Percentiles rank a stretch among this genome's conserved stretches.
Evolutionary conservation across 2,329 filamentous ascomycete species (phyloP).

Genomic region (Fusarium goolgardi): DNA sequence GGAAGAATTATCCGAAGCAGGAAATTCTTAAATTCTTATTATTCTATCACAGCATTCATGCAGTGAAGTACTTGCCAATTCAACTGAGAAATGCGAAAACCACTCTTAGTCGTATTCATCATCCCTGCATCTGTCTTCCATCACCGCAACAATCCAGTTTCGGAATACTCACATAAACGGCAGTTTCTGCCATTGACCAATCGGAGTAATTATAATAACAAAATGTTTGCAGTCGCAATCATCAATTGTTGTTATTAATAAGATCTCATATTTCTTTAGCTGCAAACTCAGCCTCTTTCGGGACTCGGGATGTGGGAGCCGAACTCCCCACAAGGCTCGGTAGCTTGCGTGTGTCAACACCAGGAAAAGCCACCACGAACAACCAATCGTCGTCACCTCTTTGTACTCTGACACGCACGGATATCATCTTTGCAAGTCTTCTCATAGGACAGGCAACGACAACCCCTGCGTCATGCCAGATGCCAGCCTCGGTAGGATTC

Average conservation of each 20-base stretch:
- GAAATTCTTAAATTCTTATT: too few relatives aligned
- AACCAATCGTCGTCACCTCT: conserved; percentile 15
- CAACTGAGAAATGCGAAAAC: not conserved
- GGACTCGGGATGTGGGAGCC: conserved; percentile 29
- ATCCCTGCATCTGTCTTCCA: not conserved
- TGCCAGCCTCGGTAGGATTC: conserved; percentile 13
- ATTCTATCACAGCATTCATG: not conserved
- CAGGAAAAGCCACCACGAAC: not conserved
- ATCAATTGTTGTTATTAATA: not conserved
- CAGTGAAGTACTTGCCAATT: too few relatives aligned
- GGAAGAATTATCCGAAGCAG: too few relatives aligned
- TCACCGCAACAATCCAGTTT: not conserved
- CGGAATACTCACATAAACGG: not conserved
- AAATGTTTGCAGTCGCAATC: not conserved
- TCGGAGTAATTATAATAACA: not conserved
- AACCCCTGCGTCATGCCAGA: not conserved
- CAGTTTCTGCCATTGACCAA: not conserved
- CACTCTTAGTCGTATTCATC: not conserved
- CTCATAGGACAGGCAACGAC: conserved; percentile 11
- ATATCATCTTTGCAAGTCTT: conserved; percentile 2
- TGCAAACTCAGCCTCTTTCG: not conserved
- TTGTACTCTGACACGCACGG: not conserved
- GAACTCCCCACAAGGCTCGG: conserved; percentile 3
- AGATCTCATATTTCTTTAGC: not conserved
- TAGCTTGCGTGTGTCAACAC: conserved; percentile 7